phyloP scores from a whole-genome alignment of 306 rosid species.

The Ziziphus jujuba region DNA sequence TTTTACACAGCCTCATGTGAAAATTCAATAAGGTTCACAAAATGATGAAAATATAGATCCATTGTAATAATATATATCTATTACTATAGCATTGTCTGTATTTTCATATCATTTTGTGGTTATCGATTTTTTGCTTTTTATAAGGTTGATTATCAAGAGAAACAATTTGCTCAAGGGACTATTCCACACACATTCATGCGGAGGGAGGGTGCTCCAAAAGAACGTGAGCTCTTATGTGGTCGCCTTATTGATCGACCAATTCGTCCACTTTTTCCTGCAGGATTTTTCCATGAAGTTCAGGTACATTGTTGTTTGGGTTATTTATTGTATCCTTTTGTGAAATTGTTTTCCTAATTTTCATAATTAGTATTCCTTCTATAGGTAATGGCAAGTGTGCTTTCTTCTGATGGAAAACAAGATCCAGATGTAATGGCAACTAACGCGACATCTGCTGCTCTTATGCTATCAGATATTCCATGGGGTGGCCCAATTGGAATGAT shows the following conservation, averaged over 20 bases:
- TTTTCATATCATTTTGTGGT: not conserved
- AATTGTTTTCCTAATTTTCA: not conserved
- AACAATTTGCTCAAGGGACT: slow-evolving; percentile 84
- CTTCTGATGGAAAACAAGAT: slow-evolving; percentile 87
- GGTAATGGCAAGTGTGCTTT: slow-evolving; percentile 91
- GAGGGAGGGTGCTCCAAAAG: slow-evolving; percentile 96
- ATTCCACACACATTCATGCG: slow-evolving; percentile 81
- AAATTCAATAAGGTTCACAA: no score
- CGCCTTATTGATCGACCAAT: slow-evolving; percentile 88
- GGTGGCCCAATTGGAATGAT: slow-evolving; percentile 94
- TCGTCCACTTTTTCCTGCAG: slow-evolving; percentile 84
- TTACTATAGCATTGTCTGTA: no score
- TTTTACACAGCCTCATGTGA: no score
- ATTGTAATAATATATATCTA: no score
- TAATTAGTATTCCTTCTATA: slow-evolving; percentile 19
- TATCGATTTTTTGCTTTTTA: slow-evolving; percentile 6
- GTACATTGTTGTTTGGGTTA: slow-evolving; percentile 24
- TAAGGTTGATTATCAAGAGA: slow-evolving; percentile 96
- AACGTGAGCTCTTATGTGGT: slow-evolving; percentile 89
- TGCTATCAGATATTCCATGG: slow-evolving; percentile 98
- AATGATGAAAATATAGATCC: no score
- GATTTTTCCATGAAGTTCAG: slow-evolving; percentile 98
- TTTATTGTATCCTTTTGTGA: slow-evolving; percentile 3
- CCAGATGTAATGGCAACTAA: slow-evolving; percentile 94
- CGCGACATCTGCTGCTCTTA: slow-evolving; percentile 92